These are phyloP conservation scores for Cenchrus purpureus DNA, from an alignment of 176 grass and related monocot genomes.

Conservation along the genomic window DNA sequence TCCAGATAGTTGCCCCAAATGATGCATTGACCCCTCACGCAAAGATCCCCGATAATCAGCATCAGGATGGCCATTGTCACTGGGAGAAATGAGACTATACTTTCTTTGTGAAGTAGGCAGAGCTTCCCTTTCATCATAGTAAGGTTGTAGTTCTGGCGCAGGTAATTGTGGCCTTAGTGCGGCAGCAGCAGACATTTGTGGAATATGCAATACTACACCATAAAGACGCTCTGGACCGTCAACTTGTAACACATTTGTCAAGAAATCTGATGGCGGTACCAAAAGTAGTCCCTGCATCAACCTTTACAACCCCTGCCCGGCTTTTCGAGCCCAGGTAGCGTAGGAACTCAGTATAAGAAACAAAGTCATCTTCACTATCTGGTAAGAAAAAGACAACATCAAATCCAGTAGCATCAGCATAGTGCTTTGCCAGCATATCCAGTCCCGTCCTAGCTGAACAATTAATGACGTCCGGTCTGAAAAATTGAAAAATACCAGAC, in stretches of 20 bases:
- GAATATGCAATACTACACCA: slow-evolving; percentile 83
- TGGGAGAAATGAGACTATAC: slow-evolving; percentile 40
- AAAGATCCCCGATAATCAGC: slow-evolving; percentile 46
- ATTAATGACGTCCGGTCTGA: slow-evolving; percentile 74
- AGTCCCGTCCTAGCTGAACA: slow-evolving; percentile 88
- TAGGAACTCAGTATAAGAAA: slow-evolving; percentile 96
- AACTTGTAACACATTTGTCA: slow-evolving; percentile 77
- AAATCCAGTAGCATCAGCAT: slow-evolving; percentile 71
- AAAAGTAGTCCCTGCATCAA: slow-evolving; percentile 77
- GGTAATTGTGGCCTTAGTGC: slow-evolving; percentile 53
- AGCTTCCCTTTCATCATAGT: slow-evolving; percentile 51
- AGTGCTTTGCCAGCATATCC: slow-evolving; percentile 85
- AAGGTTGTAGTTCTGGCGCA: slow-evolving; percentile 41
- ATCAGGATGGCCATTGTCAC: slow-evolving; percentile 33
- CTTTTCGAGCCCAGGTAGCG: slow-evolving; percentile 78
- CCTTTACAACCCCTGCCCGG: slow-evolving; percentile 93
- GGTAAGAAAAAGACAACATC: slow-evolving; percentile 88
- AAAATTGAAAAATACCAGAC: slow-evolving; percentile 41
- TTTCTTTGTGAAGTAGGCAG: slow-evolving; percentile 44
- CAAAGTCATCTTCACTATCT: slow-evolving; percentile 86
- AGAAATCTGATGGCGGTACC: slow-evolving; percentile 87
- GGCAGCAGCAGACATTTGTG: slow-evolving; percentile 60
- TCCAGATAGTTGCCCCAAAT: slow-evolving; percentile 26
- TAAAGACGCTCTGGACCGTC: slow-evolving; percentile 87
- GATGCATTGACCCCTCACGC: slow-evolving; percentile 42